Base-by-base conservation (phyloP, 1,284 basidiomycete species). In the Mycena citricolor region DNA sequence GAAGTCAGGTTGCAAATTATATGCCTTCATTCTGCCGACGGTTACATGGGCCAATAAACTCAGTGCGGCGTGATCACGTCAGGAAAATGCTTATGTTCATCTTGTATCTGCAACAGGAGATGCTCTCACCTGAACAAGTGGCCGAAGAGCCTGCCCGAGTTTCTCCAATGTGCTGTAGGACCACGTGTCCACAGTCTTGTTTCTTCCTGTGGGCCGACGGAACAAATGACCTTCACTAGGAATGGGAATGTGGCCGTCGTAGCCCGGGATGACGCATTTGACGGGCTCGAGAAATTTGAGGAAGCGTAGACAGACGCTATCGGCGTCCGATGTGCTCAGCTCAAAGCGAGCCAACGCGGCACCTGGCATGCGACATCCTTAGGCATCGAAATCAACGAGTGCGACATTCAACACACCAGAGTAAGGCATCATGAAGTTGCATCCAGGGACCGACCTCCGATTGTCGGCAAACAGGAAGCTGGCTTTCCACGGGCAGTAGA, bases 1-100 rank as follows among this genome's bases (percentile, higher is more conserved):
- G 29, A n/a, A n/a, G n/a, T 51, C 49, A 38, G 49, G 23, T 51
- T 51, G 49, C 49, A 51, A 51, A 51, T 51, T 47, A 47, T 39
- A 10, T 35, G 32, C 49, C 49, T 12, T 51, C 49, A 51, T 47
- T 45, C 49, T 44, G 38, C 35, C 49, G 49, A 45, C 45, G 49
- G 49, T 47, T 51, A 51, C 45, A 38, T 33, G 41, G 42, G 32
- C 44, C 37, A 43, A 12, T 50, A 51, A 51, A 51, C 49, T 10
- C 49, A 24, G 41, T 39, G 8, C 45, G 44, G 32, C 40, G 29
- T 16, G 21, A 3, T 7, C 33, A 12, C 33, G 42, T 44, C 45
- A 30, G 41, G 38, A 20, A 22, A 8, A 28, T 47, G 44, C 45
- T 47, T 51, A 11, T 8, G 43, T 40, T 51, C 49, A 36, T 51